Conservation (phyloP, 495 filamentous ascomycete genomes). For the Cudoniella acicularis region DNA sequence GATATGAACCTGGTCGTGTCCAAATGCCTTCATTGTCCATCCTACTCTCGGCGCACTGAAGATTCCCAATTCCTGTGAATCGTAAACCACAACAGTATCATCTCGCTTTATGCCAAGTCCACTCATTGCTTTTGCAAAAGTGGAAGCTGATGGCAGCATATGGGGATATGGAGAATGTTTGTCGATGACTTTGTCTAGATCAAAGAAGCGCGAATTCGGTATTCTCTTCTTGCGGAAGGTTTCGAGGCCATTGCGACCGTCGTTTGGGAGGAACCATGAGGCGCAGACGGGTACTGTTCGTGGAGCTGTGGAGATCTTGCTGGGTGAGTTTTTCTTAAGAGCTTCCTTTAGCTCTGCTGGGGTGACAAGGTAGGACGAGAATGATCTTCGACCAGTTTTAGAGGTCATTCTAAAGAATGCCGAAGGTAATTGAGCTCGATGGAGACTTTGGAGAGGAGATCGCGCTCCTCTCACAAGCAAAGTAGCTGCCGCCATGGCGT, state of each 20-base stretch:
- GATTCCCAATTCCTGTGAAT: slow-evolving; percentile 81
- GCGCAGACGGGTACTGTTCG: slow-evolving; percentile 86
- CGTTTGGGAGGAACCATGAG: slow-evolving; percentile 95
- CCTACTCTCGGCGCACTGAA: slow-evolving; percentile 90
- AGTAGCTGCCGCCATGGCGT: slow-evolving; percentile 21
- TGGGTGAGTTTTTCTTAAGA: slow-evolving; percentile 69
- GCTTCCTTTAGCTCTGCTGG: slow-evolving; percentile 77
- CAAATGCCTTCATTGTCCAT: slow-evolving; percentile 89
- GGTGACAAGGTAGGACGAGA: slow-evolving; percentile 80
- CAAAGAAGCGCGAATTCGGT: slow-evolving; percentile 90
- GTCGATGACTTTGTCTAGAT: slow-evolving; percentile 88
- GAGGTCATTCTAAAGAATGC: slow-evolving; percentile 6
- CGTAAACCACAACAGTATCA: slow-evolving; percentile 90
- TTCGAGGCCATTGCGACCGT: slow-evolving; percentile 71
- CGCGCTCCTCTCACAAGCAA: slow-evolving; percentile 2
- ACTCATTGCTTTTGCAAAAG: slow-evolving; percentile 85
- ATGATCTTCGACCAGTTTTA: slow-evolving; percentile 32
- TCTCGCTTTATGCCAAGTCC: slow-evolving; percentile 78
- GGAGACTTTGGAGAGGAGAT: slow-evolving; percentile 3
- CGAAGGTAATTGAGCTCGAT: slow-evolving; percentile 8
- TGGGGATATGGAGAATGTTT: slow-evolving; percentile 86
- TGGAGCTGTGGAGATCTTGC: slow-evolving; percentile 70
- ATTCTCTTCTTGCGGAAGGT: slow-evolving; percentile 76
- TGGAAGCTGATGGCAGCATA: slow-evolving; percentile 82
- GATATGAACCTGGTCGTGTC: slow-evolving; percentile 84